Base-by-base conservation (phyloP, 2,329 filamentous ascomycete species). In the Plectosphaerella sp. region DNA sequence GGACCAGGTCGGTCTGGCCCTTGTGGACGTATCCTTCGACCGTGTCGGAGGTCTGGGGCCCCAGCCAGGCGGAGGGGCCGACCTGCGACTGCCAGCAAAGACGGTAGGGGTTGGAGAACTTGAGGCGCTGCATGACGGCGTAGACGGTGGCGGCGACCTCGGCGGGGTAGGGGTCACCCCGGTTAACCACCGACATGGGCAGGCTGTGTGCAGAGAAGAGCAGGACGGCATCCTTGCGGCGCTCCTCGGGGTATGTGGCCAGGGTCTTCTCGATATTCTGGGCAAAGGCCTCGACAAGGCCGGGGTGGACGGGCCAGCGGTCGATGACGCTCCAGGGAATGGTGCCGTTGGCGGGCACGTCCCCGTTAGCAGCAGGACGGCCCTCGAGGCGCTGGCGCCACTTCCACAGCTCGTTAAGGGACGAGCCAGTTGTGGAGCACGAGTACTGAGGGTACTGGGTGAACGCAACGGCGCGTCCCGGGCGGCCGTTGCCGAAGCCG, bases 371-470 rank as follows among this genome's bases (percentile, higher is more conserved):
- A 3, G 72, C 78, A 45, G 79, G 75, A 69, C 90, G 91, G 39
- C 89, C 90, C 69, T 97, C 92, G 50, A 99, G 73, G 57, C 91
- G 79, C 64, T 91, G 88, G 57, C 92, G 82, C 91, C 92, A 97
- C 73, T 95, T 97, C 94, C 94, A 99, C 36, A 99, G 74, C 73
- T 99, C 94, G 64, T 99, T 99, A 52, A 99, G 73, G 57, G 91
- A 96, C 69, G 91, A 96, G 20, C 94, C 94, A 0, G 94, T 99
- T 1, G 94, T 99, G 18, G 91, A 96, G 74, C 95, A 99, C 18
- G 91, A 96, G 72, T 99, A 99, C 68, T 99, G 94, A 2, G 94
- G 94, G 63, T 99, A 99, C 71, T 99, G 94, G 25, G 93, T 97
- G 66, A 99, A 99, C 2, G 94, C 94, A 5, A 99, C 91, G 2